Percentiles rank a stretch among this genome's conserved stretches.
phyloP scores from a whole-genome alignment of 495 filamentous ascomycete species.

The Astrothelium subdiscretum region DNA sequence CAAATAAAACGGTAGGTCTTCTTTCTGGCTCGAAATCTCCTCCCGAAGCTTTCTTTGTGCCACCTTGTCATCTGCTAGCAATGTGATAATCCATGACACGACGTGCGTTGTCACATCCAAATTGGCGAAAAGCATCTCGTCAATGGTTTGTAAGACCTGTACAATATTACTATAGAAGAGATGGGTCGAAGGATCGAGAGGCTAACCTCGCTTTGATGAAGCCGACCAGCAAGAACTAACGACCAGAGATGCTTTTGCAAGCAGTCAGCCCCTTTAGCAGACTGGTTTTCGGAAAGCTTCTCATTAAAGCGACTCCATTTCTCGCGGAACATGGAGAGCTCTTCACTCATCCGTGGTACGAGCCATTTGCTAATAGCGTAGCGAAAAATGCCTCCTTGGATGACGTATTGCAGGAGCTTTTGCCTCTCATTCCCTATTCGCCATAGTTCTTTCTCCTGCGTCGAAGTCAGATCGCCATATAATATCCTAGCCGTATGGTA shows the following conservation, averaged over 20 bases:
- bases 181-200: no score
- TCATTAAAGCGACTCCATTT: background rate
- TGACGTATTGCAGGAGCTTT: background rate
- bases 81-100: slow-evolving; percentile 28
- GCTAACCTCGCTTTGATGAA: no score
- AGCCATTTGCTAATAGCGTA: background rate
- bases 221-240: no score
- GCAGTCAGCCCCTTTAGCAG: no score
- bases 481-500: slow-evolving; percentile 8
- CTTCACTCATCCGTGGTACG: background rate
- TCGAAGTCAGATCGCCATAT: slow-evolving; percentile 9
- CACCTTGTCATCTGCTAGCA: slow-evolving; percentile 25
- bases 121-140: slow-evolving; percentile 36
- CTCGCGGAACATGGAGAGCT: background rate
- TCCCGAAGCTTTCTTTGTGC: slow-evolving; percentile 14
- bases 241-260: background rate
- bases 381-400: background rate
- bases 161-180: no score
- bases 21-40: slow-evolving; percentile 16
- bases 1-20: slow-evolving; percentile 3
- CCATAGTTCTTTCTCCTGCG: background rate
- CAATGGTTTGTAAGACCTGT: slow-evolving; percentile 30
- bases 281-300: background rate
- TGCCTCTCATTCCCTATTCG: background rate
- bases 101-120: slow-evolving; percentile 33